These are phyloP conservation scores for Globisporangium irregulare DNA, from an alignment of 352 stramenopile genomes.

Conservation along the genomic window DNA sequence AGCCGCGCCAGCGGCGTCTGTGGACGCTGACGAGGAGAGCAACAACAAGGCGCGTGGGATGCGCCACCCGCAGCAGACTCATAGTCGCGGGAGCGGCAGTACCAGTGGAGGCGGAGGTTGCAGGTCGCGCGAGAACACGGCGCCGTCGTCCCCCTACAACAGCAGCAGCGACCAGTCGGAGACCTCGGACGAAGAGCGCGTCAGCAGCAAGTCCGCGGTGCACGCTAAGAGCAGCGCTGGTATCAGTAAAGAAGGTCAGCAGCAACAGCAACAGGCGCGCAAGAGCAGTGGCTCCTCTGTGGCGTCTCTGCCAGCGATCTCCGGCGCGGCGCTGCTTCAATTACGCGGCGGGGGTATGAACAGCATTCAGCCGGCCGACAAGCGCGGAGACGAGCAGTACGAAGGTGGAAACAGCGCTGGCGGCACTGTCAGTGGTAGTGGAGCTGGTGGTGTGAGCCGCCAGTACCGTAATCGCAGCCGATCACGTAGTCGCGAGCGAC, in stretches of 20 bases:
- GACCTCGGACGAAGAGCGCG: constrained; percentile 15
- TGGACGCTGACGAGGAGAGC: neutral
- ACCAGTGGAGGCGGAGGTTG: neutral
- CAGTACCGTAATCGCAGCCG: constrained; percentile 23
- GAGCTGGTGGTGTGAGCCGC: neutral
- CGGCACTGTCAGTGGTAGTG: neutral
- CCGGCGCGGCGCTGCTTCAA: constrained; percentile 38
- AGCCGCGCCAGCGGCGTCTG: neutral
- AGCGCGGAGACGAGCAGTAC: constrained; percentile 10
- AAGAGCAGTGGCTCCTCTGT: neutral
- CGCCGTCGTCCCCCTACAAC: constrained; percentile 14
- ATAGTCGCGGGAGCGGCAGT: neutral
- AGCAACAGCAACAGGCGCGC: neutral
- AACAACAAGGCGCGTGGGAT: neutral
- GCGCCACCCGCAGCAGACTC: neutral
- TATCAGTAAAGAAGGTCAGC: neutral
- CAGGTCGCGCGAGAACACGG: neutral
- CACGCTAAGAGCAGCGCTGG: constrained; percentile 6
- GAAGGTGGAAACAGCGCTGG: neutral
- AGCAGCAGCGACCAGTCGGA: constrained; percentile 19
- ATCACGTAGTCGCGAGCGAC: constrained; percentile 29
- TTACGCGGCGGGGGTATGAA: constrained; percentile 17
- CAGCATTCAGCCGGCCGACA: constrained; percentile 14
- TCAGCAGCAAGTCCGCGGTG: neutral
- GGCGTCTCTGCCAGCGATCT: constrained; percentile 38